A percentile compares a stretch with the other conserved stretches of the same genome.
Evolutionary conservation across 2,329 filamentous ascomycete genomes (phyloP).

Genomic region (Mycosphaerella sp.): DNA sequence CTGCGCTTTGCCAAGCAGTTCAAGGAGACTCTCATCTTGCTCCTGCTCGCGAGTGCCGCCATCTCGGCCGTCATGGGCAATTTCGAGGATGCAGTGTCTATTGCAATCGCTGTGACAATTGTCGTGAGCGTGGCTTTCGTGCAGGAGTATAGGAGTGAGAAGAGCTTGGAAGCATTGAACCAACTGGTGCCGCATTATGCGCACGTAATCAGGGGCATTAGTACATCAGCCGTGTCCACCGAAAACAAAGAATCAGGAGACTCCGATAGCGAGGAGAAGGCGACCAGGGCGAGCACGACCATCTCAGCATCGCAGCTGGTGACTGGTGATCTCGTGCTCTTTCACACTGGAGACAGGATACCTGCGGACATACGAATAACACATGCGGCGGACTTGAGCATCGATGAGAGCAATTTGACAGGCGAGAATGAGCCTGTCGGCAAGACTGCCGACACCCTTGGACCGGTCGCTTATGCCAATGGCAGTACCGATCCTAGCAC

Average conservation of each 20-base stretch:
- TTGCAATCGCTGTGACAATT: conserved; percentile 91
- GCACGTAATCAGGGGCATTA: conserved; percentile 66
- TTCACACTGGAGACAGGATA: conserved; percentile 92
- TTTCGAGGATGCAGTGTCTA: conserved; percentile 89
- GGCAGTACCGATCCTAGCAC: conserved; percentile 19
- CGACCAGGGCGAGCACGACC: conserved; percentile 71
- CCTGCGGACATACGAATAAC: conserved; percentile 95
- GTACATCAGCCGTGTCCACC: conserved; percentile 3
- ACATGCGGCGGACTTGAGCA: conserved; percentile 78
- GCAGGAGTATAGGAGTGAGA: conserved; percentile 95
- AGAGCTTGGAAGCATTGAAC: conserved; percentile 90
- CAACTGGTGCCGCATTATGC: conserved; percentile 92
- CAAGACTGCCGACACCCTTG: conserved; percentile 62
- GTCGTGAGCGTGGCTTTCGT: conserved; percentile 94
- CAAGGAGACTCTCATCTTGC: conserved; percentile 85
- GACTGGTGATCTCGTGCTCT: conserved; percentile 85
- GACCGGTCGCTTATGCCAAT: conserved; percentile 22
- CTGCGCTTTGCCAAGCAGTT: conserved; percentile 94
- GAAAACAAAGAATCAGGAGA: conserved; percentile 43
- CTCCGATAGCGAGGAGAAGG: conserved; percentile 51
- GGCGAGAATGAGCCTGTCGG: conserved; percentile 91
- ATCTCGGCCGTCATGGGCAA: conserved; percentile 90
- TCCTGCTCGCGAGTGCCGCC: conserved; percentile 81
- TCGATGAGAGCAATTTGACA: conserved; percentile 94
- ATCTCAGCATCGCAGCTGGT: conserved; percentile 84